Evolutionary conservation across 768 basidiomycete species (phyloP).

Genomic region (Sarcodon sp.): DNA sequence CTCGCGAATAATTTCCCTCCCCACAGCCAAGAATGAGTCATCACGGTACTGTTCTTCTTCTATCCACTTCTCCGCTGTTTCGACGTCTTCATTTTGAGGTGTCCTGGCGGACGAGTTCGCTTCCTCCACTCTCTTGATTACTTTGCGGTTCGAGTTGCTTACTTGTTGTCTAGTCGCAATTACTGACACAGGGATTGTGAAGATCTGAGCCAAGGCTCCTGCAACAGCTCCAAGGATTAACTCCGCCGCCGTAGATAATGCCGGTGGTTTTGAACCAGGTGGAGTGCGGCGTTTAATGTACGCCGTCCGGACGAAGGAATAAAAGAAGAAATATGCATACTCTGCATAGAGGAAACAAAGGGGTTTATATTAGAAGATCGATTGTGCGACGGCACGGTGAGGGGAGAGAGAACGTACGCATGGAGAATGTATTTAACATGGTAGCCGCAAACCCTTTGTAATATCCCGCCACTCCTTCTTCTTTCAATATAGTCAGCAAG

Average conservation of each 20-base stretch:
- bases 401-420: conserved; percentile 53
- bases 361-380: background rate
- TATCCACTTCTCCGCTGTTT: conserved; percentile 3
- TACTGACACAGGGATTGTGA: conserved; percentile 95
- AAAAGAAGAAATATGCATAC: conserved; percentile 99
- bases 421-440: conserved; percentile 97
- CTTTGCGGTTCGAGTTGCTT: conserved; percentile 27
- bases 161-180: conserved; percentile 98
- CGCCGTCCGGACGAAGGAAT: conserved; percentile 76
- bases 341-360: conserved; percentile 30
- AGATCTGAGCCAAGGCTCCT: conserved; percentile 91
- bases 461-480: conserved; percentile 72
- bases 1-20: conserved; percentile 77
- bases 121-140: background rate
- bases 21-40: conserved; percentile 72
- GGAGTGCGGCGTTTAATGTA: conserved; percentile 67
- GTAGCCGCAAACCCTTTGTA: conserved; percentile 92
- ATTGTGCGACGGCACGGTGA: background rate
- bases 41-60: conserved; percentile 22
- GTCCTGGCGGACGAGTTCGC: background rate
- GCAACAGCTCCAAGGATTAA: conserved; percentile 83
- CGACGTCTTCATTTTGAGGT: conserved; percentile 1
- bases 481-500: conserved; percentile 56
- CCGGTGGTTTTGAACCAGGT: conserved; percentile 43
- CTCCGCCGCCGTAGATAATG: conserved; percentile 68